Percentiles rank a stretch among this genome's conserved stretches.
phyloP scores from a whole-genome alignment of 2,329 filamentous ascomycete species.

The Colletotrichum siamense region DNA sequence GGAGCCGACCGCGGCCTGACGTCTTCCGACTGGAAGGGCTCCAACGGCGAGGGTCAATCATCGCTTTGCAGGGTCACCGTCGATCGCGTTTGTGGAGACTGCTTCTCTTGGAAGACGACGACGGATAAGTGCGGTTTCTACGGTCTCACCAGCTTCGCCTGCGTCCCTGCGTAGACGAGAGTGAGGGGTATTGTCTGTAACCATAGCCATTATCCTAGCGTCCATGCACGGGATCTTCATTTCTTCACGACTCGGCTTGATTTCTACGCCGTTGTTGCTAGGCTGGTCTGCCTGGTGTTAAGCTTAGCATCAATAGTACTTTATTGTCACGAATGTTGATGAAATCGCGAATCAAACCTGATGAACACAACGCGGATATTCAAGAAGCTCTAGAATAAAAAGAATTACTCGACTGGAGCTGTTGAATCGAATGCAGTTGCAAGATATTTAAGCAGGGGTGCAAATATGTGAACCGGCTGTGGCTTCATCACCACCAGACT shows the following conservation, averaged over 20 bases:
- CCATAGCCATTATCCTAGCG: not conserved
- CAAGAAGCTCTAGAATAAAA: not conserved
- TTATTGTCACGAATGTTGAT: not conserved
- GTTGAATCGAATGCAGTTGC: not conserved
- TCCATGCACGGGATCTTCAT: not conserved
- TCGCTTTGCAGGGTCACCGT: conserved; percentile 2
- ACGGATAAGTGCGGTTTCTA: not conserved
- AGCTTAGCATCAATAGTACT: not conserved
- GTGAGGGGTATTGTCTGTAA: not conserved
- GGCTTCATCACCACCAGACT: not conserved
- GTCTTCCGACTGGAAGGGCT: not conserved
- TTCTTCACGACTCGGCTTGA: not conserved
- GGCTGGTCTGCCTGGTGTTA: not conserved
- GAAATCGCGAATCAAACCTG: not conserved
- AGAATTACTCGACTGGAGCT: accelerated
- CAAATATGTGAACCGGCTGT: not conserved
- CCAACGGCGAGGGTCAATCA: not conserved
- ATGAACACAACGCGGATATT: accelerated
- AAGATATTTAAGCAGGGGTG: not conserved
- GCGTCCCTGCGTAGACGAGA: not conserved
- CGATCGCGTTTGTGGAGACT: not conserved
- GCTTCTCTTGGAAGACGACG: not conserved
- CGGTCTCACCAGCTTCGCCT: not conserved
- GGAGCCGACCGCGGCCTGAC: not conserved
- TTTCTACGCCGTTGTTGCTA: not conserved